Base-by-base conservation (phyloP, 768 basidiomycete species). In the Phanerodontia chrysosporium region DNA sequence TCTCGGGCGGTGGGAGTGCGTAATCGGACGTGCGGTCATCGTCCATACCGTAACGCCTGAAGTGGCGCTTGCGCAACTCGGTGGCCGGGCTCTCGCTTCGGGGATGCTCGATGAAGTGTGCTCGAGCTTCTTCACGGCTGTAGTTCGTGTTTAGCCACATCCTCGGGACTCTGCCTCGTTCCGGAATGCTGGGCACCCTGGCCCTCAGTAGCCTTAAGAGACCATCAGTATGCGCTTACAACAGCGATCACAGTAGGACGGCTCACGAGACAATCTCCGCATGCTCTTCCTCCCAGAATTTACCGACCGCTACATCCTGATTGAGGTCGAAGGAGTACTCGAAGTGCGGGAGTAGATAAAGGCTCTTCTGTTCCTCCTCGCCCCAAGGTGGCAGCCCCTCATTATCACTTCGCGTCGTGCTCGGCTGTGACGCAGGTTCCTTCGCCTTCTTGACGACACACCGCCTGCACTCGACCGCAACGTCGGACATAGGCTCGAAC, bases 291-390 rank as follows among this genome's bases (percentile, higher is more conserved):
- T 48, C 46, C 45, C 45, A 49, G 22, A 35, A 27, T 2, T 18
- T 30, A n/a, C 45, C 56, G 2, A 32, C 32, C 18, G 48, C n/a
- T 14, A 39, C 27, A 27, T 5, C 0, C 22, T 48, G 45, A 22
- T 36, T 9, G 9, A 49, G 14, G 32, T 57, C 56, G 32, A 49
- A 57, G 2, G 56, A 49, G 35, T 57, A 57, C 22, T 57, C 56
- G 46, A 49, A 48, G 32, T 57, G 56, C 56, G 56, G 56, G 29
- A 57, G 46, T 7, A 57, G 46, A 39, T 35, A 57, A 13, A 57
- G 18, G n/a, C 35, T 35, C 22, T 8, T 9, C 22, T 22, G 25
- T 21, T 25, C 35, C 9, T 18, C 6, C 39, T 36, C 22, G 52
- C 35, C 36, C 52, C 52, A 53, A 14, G 48, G 48, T 42, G 39